Conservation (phyloP, 2,329 filamentous ascomycete species). For the Verticillium longisporum region DNA sequence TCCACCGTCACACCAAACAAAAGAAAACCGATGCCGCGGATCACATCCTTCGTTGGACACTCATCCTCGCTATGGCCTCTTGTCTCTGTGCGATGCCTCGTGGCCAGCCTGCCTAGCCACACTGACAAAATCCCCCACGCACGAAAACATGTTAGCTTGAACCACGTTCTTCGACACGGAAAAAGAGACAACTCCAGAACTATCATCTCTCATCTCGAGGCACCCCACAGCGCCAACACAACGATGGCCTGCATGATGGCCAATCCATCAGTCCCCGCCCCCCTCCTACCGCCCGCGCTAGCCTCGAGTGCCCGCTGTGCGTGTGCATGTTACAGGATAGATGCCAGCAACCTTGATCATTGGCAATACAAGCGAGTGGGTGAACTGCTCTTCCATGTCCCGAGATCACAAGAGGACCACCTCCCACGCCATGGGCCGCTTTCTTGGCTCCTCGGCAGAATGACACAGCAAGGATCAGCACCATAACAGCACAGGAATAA, state of each 20-base stretch:
- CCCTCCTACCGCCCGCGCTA: neutral
- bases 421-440: neutral
- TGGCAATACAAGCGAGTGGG: neutral
- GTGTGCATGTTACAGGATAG: neutral
- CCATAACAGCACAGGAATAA: neutral
- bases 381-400: neutral
- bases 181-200: too few relatives aligned
- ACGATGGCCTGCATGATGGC: neutral
- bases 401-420: neutral
- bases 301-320: neutral
- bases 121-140: neutral
- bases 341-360: neutral
- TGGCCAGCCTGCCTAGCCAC: neutral
- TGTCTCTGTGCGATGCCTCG: neutral
- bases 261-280: neutral
- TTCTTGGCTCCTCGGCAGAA: neutral
- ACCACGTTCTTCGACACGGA: neutral
- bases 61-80: neutral
- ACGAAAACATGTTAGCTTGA: neutral
- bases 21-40: neutral
- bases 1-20: neutral
- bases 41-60: neutral
- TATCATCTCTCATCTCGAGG: neutral
- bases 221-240: neutral
- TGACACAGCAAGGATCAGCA: neutral